Percentiles rank a stretch among this genome's conserved stretches.
Evolutionary conservation across 495 filamentous ascomycete species (phyloP).

Genomic region (Mytilinidion resinicola): DNA sequence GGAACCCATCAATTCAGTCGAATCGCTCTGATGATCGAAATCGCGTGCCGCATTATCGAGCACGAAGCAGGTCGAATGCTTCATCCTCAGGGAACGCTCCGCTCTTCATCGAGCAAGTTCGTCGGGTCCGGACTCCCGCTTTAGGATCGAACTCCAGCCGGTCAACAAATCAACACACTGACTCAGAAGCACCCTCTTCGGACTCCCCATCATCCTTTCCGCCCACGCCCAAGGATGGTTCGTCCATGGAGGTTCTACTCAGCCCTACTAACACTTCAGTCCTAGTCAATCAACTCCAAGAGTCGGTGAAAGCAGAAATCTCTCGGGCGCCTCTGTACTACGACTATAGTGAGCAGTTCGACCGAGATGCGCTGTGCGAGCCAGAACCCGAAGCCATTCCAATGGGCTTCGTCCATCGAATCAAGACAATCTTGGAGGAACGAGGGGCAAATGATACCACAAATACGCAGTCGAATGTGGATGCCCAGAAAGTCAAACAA

Average conservation of each 20-base stretch:
- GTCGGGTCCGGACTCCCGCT: conserved; percentile 7
- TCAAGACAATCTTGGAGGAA: conserved; percentile 25
- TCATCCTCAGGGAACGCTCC: background rate
- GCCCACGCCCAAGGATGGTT: conserved; percentile 29
- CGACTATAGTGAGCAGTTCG: conserved; percentile 28
- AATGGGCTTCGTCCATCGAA: conserved; percentile 17
- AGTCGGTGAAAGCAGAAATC: background rate
- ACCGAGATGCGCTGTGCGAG: conserved; percentile 8
- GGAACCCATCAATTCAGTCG: conserved; percentile 11
- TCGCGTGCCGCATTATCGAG: background rate
- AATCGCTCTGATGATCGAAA: conserved; percentile 12
- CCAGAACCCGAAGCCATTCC: conserved; percentile 7
- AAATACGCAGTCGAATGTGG: conserved; percentile 3
- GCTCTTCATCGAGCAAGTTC: conserved; percentile 5
- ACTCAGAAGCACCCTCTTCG: conserved; percentile 30
- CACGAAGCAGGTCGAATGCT: conserved; percentile 2
- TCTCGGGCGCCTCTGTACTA: conserved; percentile 19
- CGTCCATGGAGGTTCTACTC: conserved; percentile 25
- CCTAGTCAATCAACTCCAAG: background rate
- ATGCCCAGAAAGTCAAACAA: conserved; percentile 4
- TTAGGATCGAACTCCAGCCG: conserved; percentile 17
- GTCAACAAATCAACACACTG: conserved; percentile 16
- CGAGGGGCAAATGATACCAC: conserved; percentile 1
- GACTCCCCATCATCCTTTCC: conserved; percentile 30
- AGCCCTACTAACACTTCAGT: conserved; percentile 17